Evolutionary conservation across 176 grass and related monocot species (phyloP).

Genomic region (Carex myosuroides): DNA sequence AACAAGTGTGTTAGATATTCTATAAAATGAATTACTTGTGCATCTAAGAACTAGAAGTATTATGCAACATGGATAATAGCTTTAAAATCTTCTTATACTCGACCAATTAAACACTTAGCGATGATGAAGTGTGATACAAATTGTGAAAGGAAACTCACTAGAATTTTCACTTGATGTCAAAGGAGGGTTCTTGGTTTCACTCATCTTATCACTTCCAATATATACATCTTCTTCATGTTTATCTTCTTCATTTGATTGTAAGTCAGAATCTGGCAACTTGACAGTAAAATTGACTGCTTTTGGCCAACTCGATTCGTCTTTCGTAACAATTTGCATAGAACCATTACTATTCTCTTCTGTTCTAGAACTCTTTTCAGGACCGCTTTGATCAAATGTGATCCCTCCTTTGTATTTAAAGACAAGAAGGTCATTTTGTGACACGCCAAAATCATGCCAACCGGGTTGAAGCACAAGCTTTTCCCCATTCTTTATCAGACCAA

Average conservation of each 20-base stretch:
- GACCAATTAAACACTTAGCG: no score
- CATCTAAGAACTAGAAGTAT: no score
- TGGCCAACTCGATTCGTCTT: neutral
- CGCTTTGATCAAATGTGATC: constrained; percentile 12
- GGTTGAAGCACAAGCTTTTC: constrained; percentile 23
- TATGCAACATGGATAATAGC: no score
- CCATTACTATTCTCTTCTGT: neutral
- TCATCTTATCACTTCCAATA: neutral
- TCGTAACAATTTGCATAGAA: constrained; percentile 12
- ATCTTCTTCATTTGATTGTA: neutral
- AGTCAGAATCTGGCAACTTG: neutral
- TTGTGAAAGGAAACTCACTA: neutral
- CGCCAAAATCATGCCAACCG: constrained; percentile 35
- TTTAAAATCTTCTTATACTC: no score
- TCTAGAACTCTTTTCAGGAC: constrained; percentile 24
- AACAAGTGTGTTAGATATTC: no score
- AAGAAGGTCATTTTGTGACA: constrained; percentile 23
- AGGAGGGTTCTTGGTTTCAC: neutral
- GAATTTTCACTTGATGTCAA: constrained; percentile 7
- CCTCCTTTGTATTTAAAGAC: constrained; percentile 34
- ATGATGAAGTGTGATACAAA: neutral
- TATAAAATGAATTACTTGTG: no score
- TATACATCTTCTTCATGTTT: neutral
- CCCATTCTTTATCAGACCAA: neutral
- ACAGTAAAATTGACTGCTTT: neutral